These are phyloP conservation scores for Talaromyces marneffei DNA, from an alignment of 2,329 filamentous ascomycete genomes.

Conservation along the genomic window DNA sequence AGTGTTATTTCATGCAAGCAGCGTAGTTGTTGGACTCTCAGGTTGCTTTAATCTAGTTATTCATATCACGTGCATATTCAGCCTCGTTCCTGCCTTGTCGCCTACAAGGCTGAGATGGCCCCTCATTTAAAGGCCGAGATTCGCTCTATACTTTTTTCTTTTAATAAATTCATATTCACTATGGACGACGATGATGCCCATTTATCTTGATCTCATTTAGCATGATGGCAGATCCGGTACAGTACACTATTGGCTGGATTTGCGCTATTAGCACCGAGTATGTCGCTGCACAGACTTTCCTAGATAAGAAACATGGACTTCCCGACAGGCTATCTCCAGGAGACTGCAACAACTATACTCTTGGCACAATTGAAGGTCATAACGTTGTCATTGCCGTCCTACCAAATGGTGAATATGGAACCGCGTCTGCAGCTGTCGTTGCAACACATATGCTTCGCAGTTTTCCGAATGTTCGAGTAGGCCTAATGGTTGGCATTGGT, in stretches of 20 bases:
- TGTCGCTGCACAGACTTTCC: slow-evolving; percentile 34
- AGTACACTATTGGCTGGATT: slow-evolving; percentile 31
- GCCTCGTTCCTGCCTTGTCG: neutral
- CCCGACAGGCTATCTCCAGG: slow-evolving; percentile 16
- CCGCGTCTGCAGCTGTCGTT: slow-evolving; percentile 26
- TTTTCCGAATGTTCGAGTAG: slow-evolving; percentile 29
- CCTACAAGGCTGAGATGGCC: neutral
- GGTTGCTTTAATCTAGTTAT: neutral
- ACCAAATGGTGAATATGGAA: slow-evolving; percentile 28
- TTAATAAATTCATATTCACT: neutral
- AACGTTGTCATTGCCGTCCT: slow-evolving; percentile 29
- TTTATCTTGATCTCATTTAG: neutral
- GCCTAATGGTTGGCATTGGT: slow-evolving; percentile 44
- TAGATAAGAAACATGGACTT: slow-evolving; percentile 35
- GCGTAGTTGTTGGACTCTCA: neutral
- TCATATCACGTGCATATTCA: neutral
- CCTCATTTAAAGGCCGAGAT: neutral
- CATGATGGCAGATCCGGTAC: neutral
- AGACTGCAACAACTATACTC: slow-evolving; percentile 26
- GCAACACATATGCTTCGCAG: slow-evolving; percentile 27
- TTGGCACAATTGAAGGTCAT: slow-evolving; percentile 26
- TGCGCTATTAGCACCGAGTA: slow-evolving; percentile 36
- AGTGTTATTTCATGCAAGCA: neutral
- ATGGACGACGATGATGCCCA: neutral
- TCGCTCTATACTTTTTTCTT: neutral